Base-by-base conservation (phyloP, 169 alveolate species). In the Eimeria falciformis region DNA sequence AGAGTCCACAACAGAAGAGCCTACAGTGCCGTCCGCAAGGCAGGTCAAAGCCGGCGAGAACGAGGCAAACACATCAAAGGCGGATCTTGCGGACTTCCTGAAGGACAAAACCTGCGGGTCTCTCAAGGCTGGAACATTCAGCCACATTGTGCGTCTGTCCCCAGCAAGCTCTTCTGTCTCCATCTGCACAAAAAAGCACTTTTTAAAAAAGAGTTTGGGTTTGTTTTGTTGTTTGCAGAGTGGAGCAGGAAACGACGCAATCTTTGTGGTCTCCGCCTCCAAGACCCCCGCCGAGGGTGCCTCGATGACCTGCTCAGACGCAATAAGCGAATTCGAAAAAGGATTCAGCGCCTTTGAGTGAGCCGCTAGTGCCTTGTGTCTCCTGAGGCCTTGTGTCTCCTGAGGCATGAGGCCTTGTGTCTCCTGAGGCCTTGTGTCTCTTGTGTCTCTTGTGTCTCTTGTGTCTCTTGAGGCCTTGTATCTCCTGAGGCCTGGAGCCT, bases 111-210 rank as follows among this genome's bases (percentile, higher is more conserved):
- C 4, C 1, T 79, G 89, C 73, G 33, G 6, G 3, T 9, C n/a
- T 5, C 43, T 79, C 75, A 27, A 79, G 75, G 21, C 56, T 33
- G 89, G 89, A 37, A 21, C 2, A 0, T 79, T 27, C 40, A 55
- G 33, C 77, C 89, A 79, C n/a, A 55, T 79, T 23, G 89, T 79
- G 33, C 5, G 89, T 25, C 56, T 37, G 11, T 12, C 17, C n/a
- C 47, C 0, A 45, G 5, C 21, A 12, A 21, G 27, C 11, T 43
- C 47, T n/a, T 12, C 47, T 25, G 45, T n/a, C 18, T 46, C 43
- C 5, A 23, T 25, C n/a, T 14, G 25, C 40, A n/a, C 58, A n/a
- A 45, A 40, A 40, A 46, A 0, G 25, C 25, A 21, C 45, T 37
- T 40, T 43, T 0, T 9, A 0, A 1, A 5, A 50, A 0, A 50